Evolutionary conservation across 495 filamentous ascomycete species (phyloP), one percentile per base, ranked within the genome.

Genomic region (Immersiella caudata): DNA sequence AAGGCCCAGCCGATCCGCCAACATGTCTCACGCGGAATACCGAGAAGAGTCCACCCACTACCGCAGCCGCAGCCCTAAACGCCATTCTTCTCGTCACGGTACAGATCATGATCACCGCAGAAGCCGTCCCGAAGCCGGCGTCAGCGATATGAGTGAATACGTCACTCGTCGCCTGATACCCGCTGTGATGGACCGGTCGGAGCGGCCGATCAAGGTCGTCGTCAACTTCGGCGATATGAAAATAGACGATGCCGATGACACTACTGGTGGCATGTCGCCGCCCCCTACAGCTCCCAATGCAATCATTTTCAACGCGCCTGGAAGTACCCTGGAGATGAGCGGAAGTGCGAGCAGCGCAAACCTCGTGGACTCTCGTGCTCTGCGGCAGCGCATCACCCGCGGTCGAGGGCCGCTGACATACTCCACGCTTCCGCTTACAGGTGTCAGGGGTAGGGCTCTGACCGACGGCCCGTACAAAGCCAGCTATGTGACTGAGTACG

Each of bases 191-290:
- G 52, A 55, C 21, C 52, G 24, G 7, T 55, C 52, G 2, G 21
- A 22, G 8, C 52, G 20, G 1, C 52, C 52, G 9, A 2, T 26
- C 52, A 11, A 55, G n/a, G 52, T 55, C 52, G 52, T 55, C 52
- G 52, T 55, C 52, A 55, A 55, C 52, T 22, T 55, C 21, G 52
- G 52, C 16, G 52, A 55, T 14, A 22, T 55, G 52, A 55, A 22
- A n/a, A 22, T 55, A 22, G 20, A 22, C 52, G n/a, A 55, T 2
- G 3, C 52, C 20, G 14, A n/a, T n/a, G 52, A 55, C 20, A n/a
- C 7, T 2, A 22, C 52, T 14, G 40, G 40, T 18, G 40, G 40
- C 2, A 46, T 46, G 16, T 46, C 40, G 11, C 16, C 40, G 4
- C 2, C 40, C 11, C 2, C 11, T 46, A 12, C 33, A 5, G 40